Percentiles rank a stretch among this genome's conserved stretches.
These are phyloP conservation scores for Lichtheimia ramosa DNA, from an alignment of 371 early-diverging fungal genomes.

Conservation along the genomic window DNA sequence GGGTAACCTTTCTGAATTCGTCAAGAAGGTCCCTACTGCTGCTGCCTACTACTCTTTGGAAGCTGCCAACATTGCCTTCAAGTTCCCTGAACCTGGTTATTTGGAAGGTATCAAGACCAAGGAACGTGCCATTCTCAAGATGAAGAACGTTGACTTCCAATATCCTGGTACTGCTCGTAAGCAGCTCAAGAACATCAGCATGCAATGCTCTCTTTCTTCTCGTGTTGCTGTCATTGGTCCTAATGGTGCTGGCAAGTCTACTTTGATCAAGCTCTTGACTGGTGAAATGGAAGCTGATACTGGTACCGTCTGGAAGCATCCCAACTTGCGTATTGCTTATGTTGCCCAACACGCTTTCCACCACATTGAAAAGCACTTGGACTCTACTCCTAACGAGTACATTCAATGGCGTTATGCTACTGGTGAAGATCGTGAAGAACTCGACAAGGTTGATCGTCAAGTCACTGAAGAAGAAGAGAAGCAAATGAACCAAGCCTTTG, in stretches of 20 bases:
- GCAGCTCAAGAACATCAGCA: slow-evolving; percentile 56
- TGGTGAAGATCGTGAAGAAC: slow-evolving; percentile 81
- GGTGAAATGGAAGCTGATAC: slow-evolving; percentile 69
- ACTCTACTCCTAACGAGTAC: slow-evolving; percentile 80
- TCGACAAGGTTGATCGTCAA: slow-evolving; percentile 64
- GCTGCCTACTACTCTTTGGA: slow-evolving; percentile 73
- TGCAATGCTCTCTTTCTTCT: slow-evolving; percentile 67
- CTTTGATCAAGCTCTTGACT: slow-evolving; percentile 83
- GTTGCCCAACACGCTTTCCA: slow-evolving; percentile 92
- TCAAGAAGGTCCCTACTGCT: slow-evolving; percentile 76
- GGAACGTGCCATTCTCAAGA: slow-evolving; percentile 68
- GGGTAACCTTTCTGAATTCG: slow-evolving; percentile 86
- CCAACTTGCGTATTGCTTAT: slow-evolving; percentile 82
- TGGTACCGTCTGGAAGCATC: slow-evolving; percentile 77
- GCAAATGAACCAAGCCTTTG: slow-evolving; percentile 60
- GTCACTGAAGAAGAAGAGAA: slow-evolving; percentile 66
- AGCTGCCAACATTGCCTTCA: slow-evolving; percentile 57
- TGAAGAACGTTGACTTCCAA: slow-evolving; percentile 63
- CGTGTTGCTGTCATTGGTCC: slow-evolving; percentile 75
- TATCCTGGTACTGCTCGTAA: slow-evolving; percentile 49
- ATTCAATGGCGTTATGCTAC: slow-evolving; percentile 85
- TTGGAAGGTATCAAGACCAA: slow-evolving; percentile 77
- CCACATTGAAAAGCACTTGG: slow-evolving; percentile 81
- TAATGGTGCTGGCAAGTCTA: slow-evolving; percentile 81
- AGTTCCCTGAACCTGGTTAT: slow-evolving; percentile 72